phyloP scores from a whole-genome alignment of 2,329 filamentous ascomycete genomes.

The Microsporum canis region DNA sequence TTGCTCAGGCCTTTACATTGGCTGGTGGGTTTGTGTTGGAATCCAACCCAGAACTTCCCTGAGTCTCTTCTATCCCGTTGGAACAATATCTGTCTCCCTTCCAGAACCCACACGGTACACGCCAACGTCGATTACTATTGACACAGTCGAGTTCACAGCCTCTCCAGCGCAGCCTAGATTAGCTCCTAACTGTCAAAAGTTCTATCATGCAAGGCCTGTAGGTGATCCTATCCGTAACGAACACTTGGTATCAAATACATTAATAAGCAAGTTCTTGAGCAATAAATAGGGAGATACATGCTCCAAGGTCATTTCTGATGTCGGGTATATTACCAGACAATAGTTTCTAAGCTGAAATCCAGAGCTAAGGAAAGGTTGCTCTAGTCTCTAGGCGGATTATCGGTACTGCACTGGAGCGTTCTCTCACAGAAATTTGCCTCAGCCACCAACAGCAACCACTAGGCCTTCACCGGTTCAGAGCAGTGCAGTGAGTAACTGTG shows the following conservation, averaged over 20 bases:
- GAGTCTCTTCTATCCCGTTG: neutral
- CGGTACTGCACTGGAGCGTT: neutral
- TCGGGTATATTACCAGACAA: slow-evolving; percentile 4
- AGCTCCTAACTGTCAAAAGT: neutral
- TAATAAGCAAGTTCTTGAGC: too few relatives aligned
- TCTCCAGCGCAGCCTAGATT: neutral
- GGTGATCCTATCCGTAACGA: neutral
- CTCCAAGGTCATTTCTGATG: neutral
- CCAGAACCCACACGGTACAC: neutral
- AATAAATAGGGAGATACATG: neutral
- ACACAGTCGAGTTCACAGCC: neutral
- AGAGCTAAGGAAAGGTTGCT: neutral
- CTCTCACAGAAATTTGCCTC: neutral
- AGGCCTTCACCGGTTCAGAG: slow-evolving; percentile 6
- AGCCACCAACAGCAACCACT: neutral
- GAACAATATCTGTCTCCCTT: neutral
- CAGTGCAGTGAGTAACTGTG: slow-evolving; percentile 10
- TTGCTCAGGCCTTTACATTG: slow-evolving; percentile 16
- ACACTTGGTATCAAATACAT: too few relatives aligned
- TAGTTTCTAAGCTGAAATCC: slow-evolving; percentile 10
- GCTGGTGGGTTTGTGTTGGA: slow-evolving; percentile 11
- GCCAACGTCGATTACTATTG: neutral
- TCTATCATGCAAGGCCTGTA: neutral
- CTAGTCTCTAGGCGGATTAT: neutral
- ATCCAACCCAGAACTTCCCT: slow-evolving; percentile 1